Evolutionary conservation across 495 filamentous ascomycete species (phyloP).

Genomic region (Cudoniella acicularis): DNA sequence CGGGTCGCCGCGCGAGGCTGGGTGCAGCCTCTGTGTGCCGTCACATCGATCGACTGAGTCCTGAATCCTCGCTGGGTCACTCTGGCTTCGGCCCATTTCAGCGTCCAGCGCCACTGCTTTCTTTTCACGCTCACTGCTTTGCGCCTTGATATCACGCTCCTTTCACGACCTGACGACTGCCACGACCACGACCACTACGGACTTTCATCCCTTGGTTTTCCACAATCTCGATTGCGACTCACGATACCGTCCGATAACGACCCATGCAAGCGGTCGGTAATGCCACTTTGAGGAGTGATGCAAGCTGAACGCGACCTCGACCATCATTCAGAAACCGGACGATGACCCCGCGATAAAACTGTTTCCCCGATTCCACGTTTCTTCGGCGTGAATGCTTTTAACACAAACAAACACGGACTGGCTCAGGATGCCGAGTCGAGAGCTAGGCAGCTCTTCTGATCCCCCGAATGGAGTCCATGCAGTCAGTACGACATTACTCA

Average conservation of each 20-base stretch:
- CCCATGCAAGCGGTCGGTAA: slow-evolving; percentile 12
- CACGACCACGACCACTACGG: not conserved
- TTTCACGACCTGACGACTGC: slow-evolving; percentile 6
- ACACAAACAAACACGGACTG: slow-evolving; percentile 28
- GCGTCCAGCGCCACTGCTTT: slow-evolving; percentile 4
- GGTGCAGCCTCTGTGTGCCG: not conserved
- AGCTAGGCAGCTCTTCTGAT: slow-evolving; percentile 23
- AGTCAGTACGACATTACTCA: slow-evolving; percentile 36
- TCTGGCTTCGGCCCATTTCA: not conserved
- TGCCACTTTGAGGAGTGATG: slow-evolving; percentile 13
- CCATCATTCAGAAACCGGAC: not conserved
- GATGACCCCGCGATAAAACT: slow-evolving; percentile 7
- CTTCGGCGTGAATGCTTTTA: slow-evolving; percentile 27
- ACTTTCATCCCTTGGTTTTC: not conserved
- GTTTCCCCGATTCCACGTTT: not conserved
- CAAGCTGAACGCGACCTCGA: slow-evolving; percentile 13
- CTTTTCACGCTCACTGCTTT: slow-evolving; percentile 5
- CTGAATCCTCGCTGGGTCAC: not conserved
- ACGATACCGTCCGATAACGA: slow-evolving; percentile 1
- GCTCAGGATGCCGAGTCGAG: slow-evolving; percentile 25
- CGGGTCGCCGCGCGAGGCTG: not conserved
- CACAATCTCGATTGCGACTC: not conserved
- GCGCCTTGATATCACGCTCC: slow-evolving; percentile 4
- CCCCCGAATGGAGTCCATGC: slow-evolving; percentile 19
- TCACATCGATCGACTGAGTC: slow-evolving; percentile 5